phyloP scores from a whole-genome alignment of 2,329 filamentous ascomycete genomes.

The Botrytis pseudocinerea region DNA sequence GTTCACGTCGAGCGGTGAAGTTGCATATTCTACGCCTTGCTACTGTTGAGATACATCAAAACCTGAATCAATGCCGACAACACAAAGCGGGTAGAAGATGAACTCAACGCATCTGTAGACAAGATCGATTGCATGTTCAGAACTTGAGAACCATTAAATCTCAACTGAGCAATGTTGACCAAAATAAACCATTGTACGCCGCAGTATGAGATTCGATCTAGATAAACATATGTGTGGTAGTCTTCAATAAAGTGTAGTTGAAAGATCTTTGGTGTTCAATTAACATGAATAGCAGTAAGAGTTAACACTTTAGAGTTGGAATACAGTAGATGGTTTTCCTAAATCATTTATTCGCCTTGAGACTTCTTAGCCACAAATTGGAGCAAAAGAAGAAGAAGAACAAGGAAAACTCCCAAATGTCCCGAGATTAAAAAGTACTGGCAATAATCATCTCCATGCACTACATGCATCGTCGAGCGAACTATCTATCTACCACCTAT shows the following conservation, averaged over 20 bases:
- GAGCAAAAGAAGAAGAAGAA: neutral
- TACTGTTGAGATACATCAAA: too few relatives aligned
- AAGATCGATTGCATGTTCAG: neutral
- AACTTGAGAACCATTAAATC: too few relatives aligned
- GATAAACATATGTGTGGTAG: accelerated
- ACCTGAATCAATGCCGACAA: neutral
- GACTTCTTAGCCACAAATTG: too few relatives aligned
- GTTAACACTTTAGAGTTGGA: neutral
- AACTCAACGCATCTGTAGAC: too few relatives aligned
- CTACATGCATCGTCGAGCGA: neutral
- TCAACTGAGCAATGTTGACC: too few relatives aligned
- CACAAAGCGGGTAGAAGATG: neutral
- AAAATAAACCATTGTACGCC: neutral
- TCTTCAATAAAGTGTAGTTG: too few relatives aligned
- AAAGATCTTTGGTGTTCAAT: neutral
- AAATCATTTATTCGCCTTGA: neutral
- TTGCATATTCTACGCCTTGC: neutral
- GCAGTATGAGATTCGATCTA: neutral
- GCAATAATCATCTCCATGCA: neutral
- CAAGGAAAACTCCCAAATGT: neutral
- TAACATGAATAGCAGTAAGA: neutral
- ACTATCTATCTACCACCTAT: neutral
- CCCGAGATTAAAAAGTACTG: neutral
- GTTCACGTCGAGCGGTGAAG: neutral
- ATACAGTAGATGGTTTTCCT: neutral